Conservation (phyloP, 2,329 filamentous ascomycete genomes). For the Acrocalymma vagum region DNA sequence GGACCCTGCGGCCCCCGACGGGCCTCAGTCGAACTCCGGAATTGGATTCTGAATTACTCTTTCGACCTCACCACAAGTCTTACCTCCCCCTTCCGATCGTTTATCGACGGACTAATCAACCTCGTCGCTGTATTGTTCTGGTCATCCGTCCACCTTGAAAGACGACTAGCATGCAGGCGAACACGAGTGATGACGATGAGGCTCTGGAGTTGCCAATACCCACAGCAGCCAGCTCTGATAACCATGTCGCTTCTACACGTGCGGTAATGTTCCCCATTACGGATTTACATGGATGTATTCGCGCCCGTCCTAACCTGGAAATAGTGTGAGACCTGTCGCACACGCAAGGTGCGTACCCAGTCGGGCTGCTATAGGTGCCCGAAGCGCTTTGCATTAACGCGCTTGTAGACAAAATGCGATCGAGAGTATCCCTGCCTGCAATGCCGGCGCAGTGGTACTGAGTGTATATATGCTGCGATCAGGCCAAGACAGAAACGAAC, state of each 20-base stretch:
- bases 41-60: too few relatives aligned
- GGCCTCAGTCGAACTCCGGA: too few relatives aligned
- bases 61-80: too few relatives aligned
- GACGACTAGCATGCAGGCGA: conserved; percentile 2
- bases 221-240: neutral
- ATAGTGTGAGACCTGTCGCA: conserved; percentile 2
- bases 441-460: conserved; percentile 2
- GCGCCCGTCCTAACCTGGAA: conserved; percentile 1
- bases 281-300: neutral
- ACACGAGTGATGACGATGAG: conserved; percentile 2
- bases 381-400: conserved; percentile 1
- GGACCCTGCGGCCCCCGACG: too few relatives aligned
- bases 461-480: neutral
- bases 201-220: neutral
- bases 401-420: conserved; percentile 2
- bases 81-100: too few relatives aligned
- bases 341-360: neutral
- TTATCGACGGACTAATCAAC: too few relatives aligned
- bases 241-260: neutral
- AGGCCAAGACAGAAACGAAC: conserved; percentile 1
- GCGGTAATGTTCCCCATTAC: too few relatives aligned
- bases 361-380: neutral
- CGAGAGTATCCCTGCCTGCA: conserved; percentile 1
- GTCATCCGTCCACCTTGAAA: conserved; percentile 1
- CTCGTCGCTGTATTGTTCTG: neutral